These are phyloP conservation scores for Trypanosoma avium DNA, from an alignment of 208 protist species.

Conservation along the genomic window DNA sequence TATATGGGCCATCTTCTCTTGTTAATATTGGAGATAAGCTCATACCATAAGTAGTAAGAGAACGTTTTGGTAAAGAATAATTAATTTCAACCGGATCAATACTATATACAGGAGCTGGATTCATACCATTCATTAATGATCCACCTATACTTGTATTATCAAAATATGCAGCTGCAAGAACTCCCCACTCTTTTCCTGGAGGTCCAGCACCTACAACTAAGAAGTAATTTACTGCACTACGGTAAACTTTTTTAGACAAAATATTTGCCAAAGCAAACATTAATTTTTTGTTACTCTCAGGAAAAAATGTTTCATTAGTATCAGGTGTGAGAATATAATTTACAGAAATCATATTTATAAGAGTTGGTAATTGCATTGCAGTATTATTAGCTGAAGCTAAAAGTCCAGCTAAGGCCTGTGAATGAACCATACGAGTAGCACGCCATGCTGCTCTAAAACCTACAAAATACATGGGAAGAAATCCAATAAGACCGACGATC, in stretches of 20 bases:
- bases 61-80: background rate
- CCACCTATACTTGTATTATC: background rate
- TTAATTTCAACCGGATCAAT: background rate
- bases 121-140: constrained; percentile 7
- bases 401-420: constrained; percentile 47
- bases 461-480: constrained; percentile 61
- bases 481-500: constrained; percentile 49
- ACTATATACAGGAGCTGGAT: background rate
- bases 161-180: constrained; percentile 2
- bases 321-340: constrained; percentile 36
- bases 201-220: constrained; percentile 3
- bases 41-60: background rate
- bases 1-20: constrained; percentile 27
- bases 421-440: constrained; percentile 42
- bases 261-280: constrained; percentile 35
- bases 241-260: constrained; percentile 23
- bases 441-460: constrained; percentile 35
- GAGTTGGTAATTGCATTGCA: constrained; percentile 44
- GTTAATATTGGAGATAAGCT: background rate
- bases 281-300: constrained; percentile 12
- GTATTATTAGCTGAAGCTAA: constrained; percentile 46
- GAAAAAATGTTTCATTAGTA: constrained; percentile 2
- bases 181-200: constrained; percentile 8
- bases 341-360: constrained; percentile 53
- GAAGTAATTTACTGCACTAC: constrained; percentile 23